phyloP scores from a whole-genome alignment of 2,329 filamentous ascomycete species.

The Alternaria dauci region DNA sequence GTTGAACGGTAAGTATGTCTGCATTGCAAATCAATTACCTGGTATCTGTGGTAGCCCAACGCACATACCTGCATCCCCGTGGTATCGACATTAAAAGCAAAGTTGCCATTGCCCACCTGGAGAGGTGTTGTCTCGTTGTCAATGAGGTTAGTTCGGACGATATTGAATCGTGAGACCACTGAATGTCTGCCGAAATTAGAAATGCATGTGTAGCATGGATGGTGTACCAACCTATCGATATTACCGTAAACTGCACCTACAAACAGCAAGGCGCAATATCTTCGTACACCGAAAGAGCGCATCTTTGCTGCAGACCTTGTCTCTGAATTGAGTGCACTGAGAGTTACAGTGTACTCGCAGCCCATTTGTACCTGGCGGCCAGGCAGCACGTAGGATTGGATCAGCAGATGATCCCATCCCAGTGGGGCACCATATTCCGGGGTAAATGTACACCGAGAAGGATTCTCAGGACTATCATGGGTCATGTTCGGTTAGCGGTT shows the following conservation, averaged over 20 bases:
- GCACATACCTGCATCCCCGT: constrained; percentile 53
- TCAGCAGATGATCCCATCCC: not conserved
- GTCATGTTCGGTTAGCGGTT: constrained; percentile 7
- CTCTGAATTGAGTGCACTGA: not conserved
- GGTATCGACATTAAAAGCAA: constrained; percentile 57
- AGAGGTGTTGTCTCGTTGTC: constrained; percentile 59
- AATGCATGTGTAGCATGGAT: not conserved
- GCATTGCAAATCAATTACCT: too few relatives aligned
- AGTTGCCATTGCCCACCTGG: constrained; percentile 58
- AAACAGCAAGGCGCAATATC: constrained; percentile 4
- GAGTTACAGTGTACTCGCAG: not conserved
- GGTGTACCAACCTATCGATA: constrained; percentile 25
- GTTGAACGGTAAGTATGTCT: constrained; percentile 52
- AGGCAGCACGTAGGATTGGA: not conserved
- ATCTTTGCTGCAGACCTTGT: not conserved
- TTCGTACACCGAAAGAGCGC: not conserved
- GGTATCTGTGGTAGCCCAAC: not conserved
- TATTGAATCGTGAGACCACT: constrained; percentile 33
- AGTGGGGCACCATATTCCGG: constrained; percentile 12
- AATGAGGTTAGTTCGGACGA: constrained; percentile 28
- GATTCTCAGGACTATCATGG: constrained; percentile 7
- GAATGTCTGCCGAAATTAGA: constrained; percentile 17
- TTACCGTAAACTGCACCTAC: constrained; percentile 4
- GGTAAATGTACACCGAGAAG: constrained; percentile 27
- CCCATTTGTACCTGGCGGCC: not conserved